phyloP scores from a whole-genome alignment of 2,329 filamentous ascomycete species.

The Pseudocercospora fuligena region DNA sequence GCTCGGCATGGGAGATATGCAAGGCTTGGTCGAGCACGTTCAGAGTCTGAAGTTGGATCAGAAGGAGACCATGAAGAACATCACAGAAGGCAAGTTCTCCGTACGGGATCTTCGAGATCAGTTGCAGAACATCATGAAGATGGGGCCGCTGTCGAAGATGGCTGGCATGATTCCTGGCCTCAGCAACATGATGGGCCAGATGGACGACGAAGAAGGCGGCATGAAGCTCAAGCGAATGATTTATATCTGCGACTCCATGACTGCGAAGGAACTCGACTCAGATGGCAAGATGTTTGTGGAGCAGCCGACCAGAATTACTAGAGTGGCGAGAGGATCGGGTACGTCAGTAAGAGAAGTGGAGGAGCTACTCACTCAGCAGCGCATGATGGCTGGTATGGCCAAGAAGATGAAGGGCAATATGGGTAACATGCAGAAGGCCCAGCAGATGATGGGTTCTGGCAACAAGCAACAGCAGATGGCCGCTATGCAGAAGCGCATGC shows the following conservation, averaged over 20 bases:
- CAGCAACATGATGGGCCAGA: conserved; percentile 88
- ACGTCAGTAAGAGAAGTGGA: conserved; percentile 93
- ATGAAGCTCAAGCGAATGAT: conserved; percentile 97
- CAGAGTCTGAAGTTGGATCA: conserved; percentile 94
- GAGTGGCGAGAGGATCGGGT: conserved; percentile 86
- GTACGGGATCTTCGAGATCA: conserved; percentile 93
- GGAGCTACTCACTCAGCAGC: conserved; percentile 94
- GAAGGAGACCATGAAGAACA: conserved; percentile 99
- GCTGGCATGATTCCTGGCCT: conserved; percentile 98
- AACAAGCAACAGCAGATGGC: conserved; percentile 94
- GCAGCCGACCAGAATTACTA: conserved; percentile 89
- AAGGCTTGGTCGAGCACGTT: conserved; percentile 92
- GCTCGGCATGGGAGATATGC: conserved; percentile 96
- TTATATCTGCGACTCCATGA: conserved; percentile 99
- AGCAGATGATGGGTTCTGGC: conserved; percentile 85
- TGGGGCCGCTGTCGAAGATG: conserved; percentile 97
- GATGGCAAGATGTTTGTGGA: conserved; percentile 95
- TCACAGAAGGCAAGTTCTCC: conserved; percentile 94
- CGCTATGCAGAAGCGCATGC: conserved; percentile 94
- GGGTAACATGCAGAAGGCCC: conserved; percentile 95
- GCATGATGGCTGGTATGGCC: conserved; percentile 98
- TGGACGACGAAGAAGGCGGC: conserved; percentile 96
- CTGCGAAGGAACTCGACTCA: conserved; percentile 89
- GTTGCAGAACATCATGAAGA: conserved; percentile 98
- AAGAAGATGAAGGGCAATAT: conserved; percentile 98